Conservation (phyloP, 176 grass and related monocot genomes). For the Rhynchospora tenuis region DNA sequence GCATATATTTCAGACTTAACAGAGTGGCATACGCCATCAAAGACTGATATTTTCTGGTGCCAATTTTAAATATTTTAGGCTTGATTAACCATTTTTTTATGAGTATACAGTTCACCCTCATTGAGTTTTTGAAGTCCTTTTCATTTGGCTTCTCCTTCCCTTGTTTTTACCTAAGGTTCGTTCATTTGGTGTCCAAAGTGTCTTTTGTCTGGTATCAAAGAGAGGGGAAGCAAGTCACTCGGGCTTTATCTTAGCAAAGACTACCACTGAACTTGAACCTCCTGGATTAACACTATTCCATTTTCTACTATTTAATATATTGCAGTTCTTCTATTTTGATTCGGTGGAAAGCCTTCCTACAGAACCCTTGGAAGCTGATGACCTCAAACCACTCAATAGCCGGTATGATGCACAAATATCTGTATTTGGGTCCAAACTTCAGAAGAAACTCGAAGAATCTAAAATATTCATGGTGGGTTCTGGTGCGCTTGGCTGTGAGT, state of each 20-base stretch:
- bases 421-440: conserved; percentile 40
- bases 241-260: not conserved
- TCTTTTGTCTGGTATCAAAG: not conserved
- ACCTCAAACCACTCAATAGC: conserved; percentile 33
- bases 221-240: not conserved
- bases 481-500: conserved; percentile 41
- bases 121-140: not conserved
- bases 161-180: not conserved
- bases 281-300: not conserved
- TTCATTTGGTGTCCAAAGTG: not conserved
- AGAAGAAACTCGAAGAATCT: conserved; percentile 41
- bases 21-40: not conserved
- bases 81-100: not conserved
- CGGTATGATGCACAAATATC: conserved; percentile 43
- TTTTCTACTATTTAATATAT: conserved; percentile 2
- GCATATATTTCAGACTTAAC: not conserved
- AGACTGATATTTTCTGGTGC: not conserved
- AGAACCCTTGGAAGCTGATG: conserved; percentile 26
- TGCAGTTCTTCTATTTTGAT: conserved; percentile 52
- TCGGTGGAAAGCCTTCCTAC: conserved; percentile 37
- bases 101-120: not conserved
- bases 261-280: not conserved
- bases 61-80: not conserved
- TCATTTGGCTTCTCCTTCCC: not conserved
- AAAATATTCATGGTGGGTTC: conserved; percentile 42